A percentile compares a stretch with the other conserved stretches of the same genome.
phyloP scores from a whole-genome alignment of 805 yeast species.

The Priceomyces medius region DNA sequence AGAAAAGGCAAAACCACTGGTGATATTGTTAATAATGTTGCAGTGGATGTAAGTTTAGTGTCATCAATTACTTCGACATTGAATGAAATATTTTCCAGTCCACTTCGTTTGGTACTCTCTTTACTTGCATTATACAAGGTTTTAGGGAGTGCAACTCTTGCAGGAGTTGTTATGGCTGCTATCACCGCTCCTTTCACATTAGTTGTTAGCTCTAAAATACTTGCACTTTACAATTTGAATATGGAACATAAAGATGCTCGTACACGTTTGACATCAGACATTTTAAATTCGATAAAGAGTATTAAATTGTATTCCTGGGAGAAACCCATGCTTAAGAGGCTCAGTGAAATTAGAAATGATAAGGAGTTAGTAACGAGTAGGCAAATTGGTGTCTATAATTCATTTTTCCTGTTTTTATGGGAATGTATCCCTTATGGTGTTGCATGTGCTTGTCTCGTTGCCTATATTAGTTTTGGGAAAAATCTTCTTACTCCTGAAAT shows the following conservation, averaged over 20 bases:
- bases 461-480: constrained; percentile 23
- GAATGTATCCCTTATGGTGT: constrained; percentile 38
- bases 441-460: constrained; percentile 31
- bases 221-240: constrained; percentile 22
- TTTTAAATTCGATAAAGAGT: constrained; percentile 36
- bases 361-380: constrained; percentile 30
- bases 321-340: constrained; percentile 34
- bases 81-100: constrained; percentile 21
- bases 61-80: constrained; percentile 15
- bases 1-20: constrained; percentile 32
- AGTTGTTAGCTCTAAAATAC: constrained; percentile 24
- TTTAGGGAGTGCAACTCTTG: constrained; percentile 35
- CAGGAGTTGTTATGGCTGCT: constrained; percentile 32
- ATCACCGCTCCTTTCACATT: constrained; percentile 33
- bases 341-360: constrained; percentile 32
- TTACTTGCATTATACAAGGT: constrained; percentile 33
- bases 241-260: constrained; percentile 38
- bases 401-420: constrained; percentile 35
- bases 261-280: constrained; percentile 37
- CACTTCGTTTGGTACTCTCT: constrained; percentile 24
- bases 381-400: constrained; percentile 32
- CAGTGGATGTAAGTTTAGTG: constrained; percentile 26
- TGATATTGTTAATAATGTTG: constrained; percentile 32
- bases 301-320: constrained; percentile 45
- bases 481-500: constrained; percentile 34